phyloP scores from a whole-genome alignment of 148 eudicot species.

The Fallopia convolvulus region DNA sequence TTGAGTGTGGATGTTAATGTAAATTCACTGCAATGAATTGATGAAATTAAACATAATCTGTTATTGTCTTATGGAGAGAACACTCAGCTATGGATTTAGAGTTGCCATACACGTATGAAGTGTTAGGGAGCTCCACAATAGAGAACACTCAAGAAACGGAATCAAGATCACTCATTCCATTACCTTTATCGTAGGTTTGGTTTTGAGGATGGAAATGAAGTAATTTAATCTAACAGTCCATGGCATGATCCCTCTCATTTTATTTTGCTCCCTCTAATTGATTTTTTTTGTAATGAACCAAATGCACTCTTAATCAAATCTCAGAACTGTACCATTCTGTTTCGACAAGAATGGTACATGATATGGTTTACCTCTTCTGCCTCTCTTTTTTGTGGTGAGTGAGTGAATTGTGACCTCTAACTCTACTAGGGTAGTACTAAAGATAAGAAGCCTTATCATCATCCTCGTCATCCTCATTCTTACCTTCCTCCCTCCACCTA shows the following conservation, averaged over 20 bases:
- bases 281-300: too few relatives aligned
- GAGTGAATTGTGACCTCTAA: background rate
- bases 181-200: background rate
- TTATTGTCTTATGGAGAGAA: too few relatives aligned
- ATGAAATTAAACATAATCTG: background rate
- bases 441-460: slow-evolving; percentile 11
- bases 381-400: background rate
- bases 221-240: too few relatives aligned
- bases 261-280: too few relatives aligned
- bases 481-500: background rate
- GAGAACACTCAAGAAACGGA: background rate
- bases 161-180: background rate
- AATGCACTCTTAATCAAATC: too few relatives aligned
- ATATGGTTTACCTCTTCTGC: background rate
- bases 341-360: background rate
- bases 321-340: too few relatives aligned
- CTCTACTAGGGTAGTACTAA: background rate
- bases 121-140: too few relatives aligned
- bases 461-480: background rate
- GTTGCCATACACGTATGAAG: too few relatives aligned
- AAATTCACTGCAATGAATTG: background rate
- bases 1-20: background rate
- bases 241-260: too few relatives aligned
- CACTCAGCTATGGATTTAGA: too few relatives aligned
- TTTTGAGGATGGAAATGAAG: too few relatives aligned